These are phyloP conservation scores for Phoenix dactylifera DNA, from an alignment of 176 grass and related monocot genomes.

Conservation along the genomic window DNA sequence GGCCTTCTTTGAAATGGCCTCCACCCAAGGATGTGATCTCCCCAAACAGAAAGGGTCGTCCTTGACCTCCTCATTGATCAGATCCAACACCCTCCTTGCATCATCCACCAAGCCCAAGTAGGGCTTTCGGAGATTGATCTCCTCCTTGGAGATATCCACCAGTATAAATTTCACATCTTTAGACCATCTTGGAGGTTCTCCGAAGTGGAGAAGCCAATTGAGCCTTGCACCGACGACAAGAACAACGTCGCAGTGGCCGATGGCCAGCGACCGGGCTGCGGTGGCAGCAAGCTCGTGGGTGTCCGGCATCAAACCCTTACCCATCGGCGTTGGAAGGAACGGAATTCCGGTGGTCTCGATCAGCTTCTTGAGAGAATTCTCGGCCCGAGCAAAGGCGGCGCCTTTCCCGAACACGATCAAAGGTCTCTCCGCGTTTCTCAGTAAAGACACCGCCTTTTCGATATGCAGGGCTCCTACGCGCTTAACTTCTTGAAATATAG, in stretches of 20 bases:
- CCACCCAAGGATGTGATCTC: constrained; percentile 69
- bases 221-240: constrained; percentile 71
- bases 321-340: constrained; percentile 95
- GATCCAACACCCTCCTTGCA: constrained; percentile 47
- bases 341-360: constrained; percentile 77
- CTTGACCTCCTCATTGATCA: constrained; percentile 80
- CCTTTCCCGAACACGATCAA: constrained; percentile 83
- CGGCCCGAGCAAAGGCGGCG: constrained; percentile 55
- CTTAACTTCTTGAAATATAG: constrained; percentile 16
- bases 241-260: constrained; percentile 67
- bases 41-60: constrained; percentile 78
- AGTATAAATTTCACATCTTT: constrained; percentile 93
- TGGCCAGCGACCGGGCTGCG: constrained; percentile 65
- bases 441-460: constrained; percentile 41
- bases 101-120: constrained; percentile 62
- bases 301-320: constrained; percentile 83
- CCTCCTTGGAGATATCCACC: constrained; percentile 58
- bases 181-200: constrained; percentile 73
- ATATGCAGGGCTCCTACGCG: constrained; percentile 18
- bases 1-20: constrained; percentile 68
- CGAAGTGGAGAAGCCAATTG: constrained; percentile 93
- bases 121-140: constrained; percentile 80
- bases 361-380: constrained; percentile 55
- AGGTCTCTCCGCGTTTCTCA: constrained; percentile 62
- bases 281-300: constrained; percentile 69